A percentile compares a stretch with the other conserved stretches of the same genome.
Evolutionary conservation across 164 flowering plant genomes (phyloP).

Genomic region (Stephania cephalantha): DNA sequence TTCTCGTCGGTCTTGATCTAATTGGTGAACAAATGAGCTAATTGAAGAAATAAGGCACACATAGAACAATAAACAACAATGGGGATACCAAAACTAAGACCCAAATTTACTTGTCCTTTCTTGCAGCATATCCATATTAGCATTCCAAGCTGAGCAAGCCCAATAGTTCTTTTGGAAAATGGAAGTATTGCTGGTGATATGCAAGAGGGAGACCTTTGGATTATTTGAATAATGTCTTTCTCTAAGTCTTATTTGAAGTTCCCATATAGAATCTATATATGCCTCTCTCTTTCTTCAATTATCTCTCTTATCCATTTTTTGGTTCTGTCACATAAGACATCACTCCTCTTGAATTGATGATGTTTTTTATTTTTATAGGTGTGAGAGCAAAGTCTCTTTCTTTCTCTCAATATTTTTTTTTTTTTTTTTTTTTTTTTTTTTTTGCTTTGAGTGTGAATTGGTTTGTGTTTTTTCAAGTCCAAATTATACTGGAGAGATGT

Average conservation of each 20-base stretch:
- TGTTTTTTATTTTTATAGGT: conserved; percentile 20
- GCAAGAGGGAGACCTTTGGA: conserved; percentile 12
- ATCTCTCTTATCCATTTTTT: conserved; percentile 11
- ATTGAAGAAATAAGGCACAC: neutral
- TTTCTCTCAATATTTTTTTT: neutral
- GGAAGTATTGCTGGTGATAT: neutral
- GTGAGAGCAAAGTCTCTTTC: conserved; percentile 12
- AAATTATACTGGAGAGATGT: conserved; percentile 22
- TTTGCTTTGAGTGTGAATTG: conserved; percentile 29
- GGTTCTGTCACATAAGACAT: conserved; percentile 15
- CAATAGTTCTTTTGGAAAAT: neutral
- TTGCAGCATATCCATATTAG: neutral
- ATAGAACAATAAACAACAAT: neutral
- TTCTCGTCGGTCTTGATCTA: conserved; percentile 85
- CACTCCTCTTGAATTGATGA: conserved; percentile 21
- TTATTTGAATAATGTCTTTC: conserved; percentile 19
- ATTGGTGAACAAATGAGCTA: conserved; percentile 81
- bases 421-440: conserved; percentile 6
- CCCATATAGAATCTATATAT: conserved; percentile 15
- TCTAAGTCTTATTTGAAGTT: conserved; percentile 12
- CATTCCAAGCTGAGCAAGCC: neutral
- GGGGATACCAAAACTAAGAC: neutral
- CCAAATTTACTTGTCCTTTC: neutral
- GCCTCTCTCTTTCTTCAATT: conserved; percentile 9
- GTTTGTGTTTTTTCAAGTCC: conserved; percentile 21